Conservation (phyloP, 1,284 basidiomycete species). For the Xerocomus nothofagi region DNA sequence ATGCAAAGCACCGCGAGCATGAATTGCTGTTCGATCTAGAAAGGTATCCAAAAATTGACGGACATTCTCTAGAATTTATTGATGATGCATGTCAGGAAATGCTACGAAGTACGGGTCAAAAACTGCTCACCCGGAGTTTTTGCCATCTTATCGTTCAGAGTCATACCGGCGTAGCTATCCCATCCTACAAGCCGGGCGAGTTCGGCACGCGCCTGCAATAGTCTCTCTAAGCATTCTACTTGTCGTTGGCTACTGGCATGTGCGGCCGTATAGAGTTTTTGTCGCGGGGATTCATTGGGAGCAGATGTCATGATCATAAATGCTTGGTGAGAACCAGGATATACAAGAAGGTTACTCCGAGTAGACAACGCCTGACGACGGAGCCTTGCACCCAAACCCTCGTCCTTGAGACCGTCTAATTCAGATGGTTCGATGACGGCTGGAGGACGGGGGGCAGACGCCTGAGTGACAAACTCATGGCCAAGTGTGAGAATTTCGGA, state of each 20-base stretch:
- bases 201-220: conserved; percentile 75
- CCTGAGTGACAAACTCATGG: conserved; percentile 78
- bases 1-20: conserved; percentile 71
- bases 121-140: conserved; percentile 70
- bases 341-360: conserved; percentile 68
- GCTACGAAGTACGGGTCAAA: conserved; percentile 1
- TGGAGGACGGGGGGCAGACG: conserved; percentile 59
- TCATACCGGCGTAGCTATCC: conserved; percentile 81
- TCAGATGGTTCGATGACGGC: conserved; percentile 66
- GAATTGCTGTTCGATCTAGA: conserved; percentile 72
- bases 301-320: conserved; percentile 91
- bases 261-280: conserved; percentile 75
- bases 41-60: conserved; percentile 79
- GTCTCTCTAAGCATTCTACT: conserved; percentile 70
- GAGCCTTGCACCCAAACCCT: conserved; percentile 66
- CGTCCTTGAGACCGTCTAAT: conserved; percentile 66
- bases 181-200: conserved; percentile 82
- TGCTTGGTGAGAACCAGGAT: conserved; percentile 84
- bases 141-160: conserved; percentile 92
- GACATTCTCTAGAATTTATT: conserved; percentile 74
- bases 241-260: conserved; percentile 72
- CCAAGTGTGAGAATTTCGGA: conserved; percentile 90
- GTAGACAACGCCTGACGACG: conserved; percentile 74
- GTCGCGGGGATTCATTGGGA: conserved; percentile 77
- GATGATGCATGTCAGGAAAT: conserved; percentile 10